Evolutionary conservation across 306 rosid genomes (phyloP).

Genomic region (Carpinus viminea): DNA sequence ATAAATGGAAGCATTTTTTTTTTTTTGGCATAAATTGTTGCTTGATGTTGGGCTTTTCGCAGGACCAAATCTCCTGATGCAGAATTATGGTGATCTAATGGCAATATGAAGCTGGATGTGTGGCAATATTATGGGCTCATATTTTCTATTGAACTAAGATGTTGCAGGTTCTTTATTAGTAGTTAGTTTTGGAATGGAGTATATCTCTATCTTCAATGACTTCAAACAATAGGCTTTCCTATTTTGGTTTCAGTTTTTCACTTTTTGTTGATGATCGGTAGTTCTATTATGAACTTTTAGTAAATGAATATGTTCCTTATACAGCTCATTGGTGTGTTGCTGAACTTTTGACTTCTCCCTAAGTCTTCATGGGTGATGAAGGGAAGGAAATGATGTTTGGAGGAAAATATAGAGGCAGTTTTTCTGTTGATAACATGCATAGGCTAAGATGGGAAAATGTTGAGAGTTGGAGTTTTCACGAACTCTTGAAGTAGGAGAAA

Average conservation of each 20-base stretch:
- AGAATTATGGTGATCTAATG: conserved; percentile 85
- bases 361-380: too few relatives aligned
- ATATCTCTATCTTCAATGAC: conserved; percentile 10
- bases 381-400: conserved; percentile 5
- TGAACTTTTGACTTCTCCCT: too few relatives aligned
- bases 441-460: too few relatives aligned
- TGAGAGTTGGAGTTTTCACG: conserved; percentile 32
- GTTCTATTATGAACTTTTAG: not conserved
- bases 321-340: not conserved
- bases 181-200: conserved; percentile 2
- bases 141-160: conserved; percentile 12
- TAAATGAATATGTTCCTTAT: not conserved
- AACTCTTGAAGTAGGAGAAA: conserved; percentile 28
- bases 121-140: conserved; percentile 56
- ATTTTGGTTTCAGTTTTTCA: not conserved
- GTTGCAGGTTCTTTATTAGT: not conserved
- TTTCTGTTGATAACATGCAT: conserved; percentile 27
- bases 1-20: not conserved
- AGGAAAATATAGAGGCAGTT: conserved; percentile 47
- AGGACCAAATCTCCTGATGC: conserved; percentile 67
- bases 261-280: not conserved
- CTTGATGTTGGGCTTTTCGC: conserved; percentile 75
- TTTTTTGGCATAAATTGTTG: conserved; percentile 67
- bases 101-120: conserved; percentile 52
- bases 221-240: conserved; percentile 6